phyloP scores from a whole-genome alignment of 805 yeast genomes.

The Metschnikowia borealis region DNA sequence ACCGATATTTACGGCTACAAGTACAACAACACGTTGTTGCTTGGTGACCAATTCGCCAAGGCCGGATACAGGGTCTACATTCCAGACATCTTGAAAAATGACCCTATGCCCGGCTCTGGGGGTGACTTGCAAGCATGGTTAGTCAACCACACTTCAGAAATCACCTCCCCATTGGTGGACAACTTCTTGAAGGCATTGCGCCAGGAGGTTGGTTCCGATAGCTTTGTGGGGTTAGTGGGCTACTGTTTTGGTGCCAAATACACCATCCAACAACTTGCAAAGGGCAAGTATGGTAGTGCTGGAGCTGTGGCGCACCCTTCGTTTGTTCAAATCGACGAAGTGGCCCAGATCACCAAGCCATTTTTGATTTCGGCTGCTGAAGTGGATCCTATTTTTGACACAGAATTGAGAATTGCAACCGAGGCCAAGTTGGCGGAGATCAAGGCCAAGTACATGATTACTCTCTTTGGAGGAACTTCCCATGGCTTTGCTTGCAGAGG shows the following conservation, averaged over 20 bases:
- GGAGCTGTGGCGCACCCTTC: slow-evolving; percentile 88
- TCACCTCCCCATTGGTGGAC: slow-evolving; percentile 46
- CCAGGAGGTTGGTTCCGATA: slow-evolving; percentile 38
- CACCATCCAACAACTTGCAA: slow-evolving; percentile 48
- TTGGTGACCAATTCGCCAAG: slow-evolving; percentile 64
- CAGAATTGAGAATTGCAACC: slow-evolving; percentile 58
- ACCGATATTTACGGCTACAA: slow-evolving; percentile 70
- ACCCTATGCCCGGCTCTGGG: slow-evolving; percentile 22
- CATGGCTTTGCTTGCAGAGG: slow-evolving; percentile 87
- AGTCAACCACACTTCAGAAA: slow-evolving; percentile 46
- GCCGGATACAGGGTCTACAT: slow-evolving; percentile 61
- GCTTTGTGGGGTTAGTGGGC: slow-evolving; percentile 58
- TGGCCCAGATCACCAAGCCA: slow-evolving; percentile 58
- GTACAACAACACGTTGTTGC: slow-evolving; percentile 52
- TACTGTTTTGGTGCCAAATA: slow-evolving; percentile 84
- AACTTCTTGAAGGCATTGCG: slow-evolving; percentile 44
- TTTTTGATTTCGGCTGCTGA: slow-evolving; percentile 73
- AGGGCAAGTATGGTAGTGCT: slow-evolving; percentile 45
- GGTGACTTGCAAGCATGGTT: slow-evolving; percentile 45
- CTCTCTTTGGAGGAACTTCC: slow-evolving; percentile 55
- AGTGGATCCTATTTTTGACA: slow-evolving; percentile 57
- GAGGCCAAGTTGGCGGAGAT: slow-evolving; percentile 50
- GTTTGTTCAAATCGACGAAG: slow-evolving; percentile 60
- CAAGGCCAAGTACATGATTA: slow-evolving; percentile 54
- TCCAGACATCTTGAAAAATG: slow-evolving; percentile 71